Conservation (phyloP, 176 grass and related monocot genomes). For the Ananas comosus region DNA sequence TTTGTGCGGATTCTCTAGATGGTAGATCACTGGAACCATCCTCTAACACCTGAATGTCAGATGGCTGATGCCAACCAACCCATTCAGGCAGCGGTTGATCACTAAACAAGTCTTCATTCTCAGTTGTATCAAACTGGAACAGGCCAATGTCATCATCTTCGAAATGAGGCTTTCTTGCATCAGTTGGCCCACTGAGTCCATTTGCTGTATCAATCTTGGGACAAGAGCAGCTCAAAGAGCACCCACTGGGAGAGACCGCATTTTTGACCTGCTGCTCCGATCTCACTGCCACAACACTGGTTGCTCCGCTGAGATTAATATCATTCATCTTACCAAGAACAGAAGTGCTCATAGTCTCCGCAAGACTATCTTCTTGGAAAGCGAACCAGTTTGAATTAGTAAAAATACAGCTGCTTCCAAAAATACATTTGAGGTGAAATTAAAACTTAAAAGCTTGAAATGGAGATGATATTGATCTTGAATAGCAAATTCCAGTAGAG, state of each 20-base stretch:
- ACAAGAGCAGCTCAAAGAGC: background rate
- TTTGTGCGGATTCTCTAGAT: background rate
- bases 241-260: conserved; percentile 4
- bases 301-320: conserved; percentile 2
- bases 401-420: conserved; percentile 13
- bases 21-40: conserved; percentile 5
- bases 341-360: no score
- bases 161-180: background rate
- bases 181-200: background rate
- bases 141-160: background rate
- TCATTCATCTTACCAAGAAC: conserved; percentile 13
- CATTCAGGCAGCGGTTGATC: conserved; percentile 23
- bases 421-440: background rate
- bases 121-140: conserved; percentile 21
- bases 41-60: conserved; percentile 3
- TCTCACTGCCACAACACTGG: conserved; percentile 7
- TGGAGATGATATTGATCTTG: background rate
- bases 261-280: conserved; percentile 10
- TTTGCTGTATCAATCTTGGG: background rate
- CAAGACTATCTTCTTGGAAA: conserved; percentile 15
- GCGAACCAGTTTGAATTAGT: conserved; percentile 30
- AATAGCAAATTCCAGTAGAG: background rate
- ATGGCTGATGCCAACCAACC: conserved; percentile 25
- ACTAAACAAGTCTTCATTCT: conserved; percentile 22
- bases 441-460: background rate